A percentile compares a stretch with the other conserved stretches of the same genome.
Evolutionary conservation across 192 early-diverging fungal species (phyloP).

Genomic region (Podila minutissima): DNA sequence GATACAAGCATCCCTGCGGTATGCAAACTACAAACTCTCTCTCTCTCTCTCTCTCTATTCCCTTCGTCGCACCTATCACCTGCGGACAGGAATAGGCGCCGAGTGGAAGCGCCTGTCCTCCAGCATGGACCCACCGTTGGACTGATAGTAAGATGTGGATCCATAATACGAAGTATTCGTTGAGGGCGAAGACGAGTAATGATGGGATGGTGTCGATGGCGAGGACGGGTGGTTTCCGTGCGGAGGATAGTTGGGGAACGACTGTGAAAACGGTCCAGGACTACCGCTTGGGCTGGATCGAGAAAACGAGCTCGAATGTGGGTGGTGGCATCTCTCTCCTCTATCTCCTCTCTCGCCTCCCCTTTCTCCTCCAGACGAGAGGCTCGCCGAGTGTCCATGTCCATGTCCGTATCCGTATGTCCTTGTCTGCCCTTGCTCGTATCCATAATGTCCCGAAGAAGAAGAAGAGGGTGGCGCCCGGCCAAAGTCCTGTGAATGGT

Average conservation of each 20-base stretch:
- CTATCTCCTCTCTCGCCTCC: neutral
- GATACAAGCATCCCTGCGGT: no score
- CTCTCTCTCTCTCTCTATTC: neutral
- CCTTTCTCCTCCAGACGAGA: neutral
- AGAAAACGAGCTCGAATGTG: slow-evolving; percentile 24
- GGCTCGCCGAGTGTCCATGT: neutral
- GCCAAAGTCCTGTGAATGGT: slow-evolving; percentile 46
- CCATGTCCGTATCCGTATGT: slow-evolving; percentile 24
- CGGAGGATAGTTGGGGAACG: slow-evolving; percentile 22
- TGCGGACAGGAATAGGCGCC: slow-evolving; percentile 48
- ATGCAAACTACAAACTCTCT: no score
- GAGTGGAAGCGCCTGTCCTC: slow-evolving; percentile 46
- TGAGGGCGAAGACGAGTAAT: slow-evolving; percentile 41
- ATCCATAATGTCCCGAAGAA: slow-evolving; percentile 22
- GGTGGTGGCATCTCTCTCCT: slow-evolving; percentile 3
- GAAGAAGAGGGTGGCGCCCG: slow-evolving; percentile 22
- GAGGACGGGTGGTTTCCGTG: slow-evolving; percentile 14
- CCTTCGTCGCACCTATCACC: slow-evolving; percentile 1
- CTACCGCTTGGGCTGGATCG: slow-evolving; percentile 22
- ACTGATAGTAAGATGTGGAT: slow-evolving; percentile 15
- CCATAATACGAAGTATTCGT: slow-evolving; percentile 28
- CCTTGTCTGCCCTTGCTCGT: slow-evolving; percentile 15
- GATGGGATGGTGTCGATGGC: slow-evolving; percentile 17
- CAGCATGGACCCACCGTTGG: slow-evolving; percentile 14
- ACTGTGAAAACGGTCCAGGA: slow-evolving; percentile 39